Conservation (phyloP, 1,139 yeast genomes). For the Kodamaea ohmeri region DNA sequence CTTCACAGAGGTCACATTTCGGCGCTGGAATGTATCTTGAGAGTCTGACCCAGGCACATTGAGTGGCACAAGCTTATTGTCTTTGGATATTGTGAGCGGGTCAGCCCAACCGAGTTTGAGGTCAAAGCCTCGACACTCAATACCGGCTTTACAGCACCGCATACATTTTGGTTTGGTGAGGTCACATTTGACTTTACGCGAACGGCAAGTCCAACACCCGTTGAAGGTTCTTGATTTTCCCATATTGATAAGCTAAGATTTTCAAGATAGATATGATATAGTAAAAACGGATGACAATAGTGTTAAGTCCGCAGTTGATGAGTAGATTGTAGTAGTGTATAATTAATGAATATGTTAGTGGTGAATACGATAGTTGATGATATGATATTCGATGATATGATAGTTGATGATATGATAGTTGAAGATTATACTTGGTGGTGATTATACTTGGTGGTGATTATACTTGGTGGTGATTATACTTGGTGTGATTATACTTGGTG, state of each 20-base stretch:
- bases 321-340: no score
- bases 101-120: constrained; percentile 43
- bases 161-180: constrained; percentile 39
- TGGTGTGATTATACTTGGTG: no score
- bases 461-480: no score
- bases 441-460: no score
- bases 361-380: no score
- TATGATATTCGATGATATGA: no score
- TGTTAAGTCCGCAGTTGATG: no score
- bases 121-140: constrained; percentile 42
- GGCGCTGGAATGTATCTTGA: constrained; percentile 31
- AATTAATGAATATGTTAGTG: no score
- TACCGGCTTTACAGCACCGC: constrained; percentile 41
- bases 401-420: no score
- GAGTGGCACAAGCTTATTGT: constrained; percentile 22
- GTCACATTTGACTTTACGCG: constrained; percentile 52
- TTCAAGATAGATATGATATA: no score
- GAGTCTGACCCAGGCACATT: constrained; percentile 19
- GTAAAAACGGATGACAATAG: no score
- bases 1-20: constrained; percentile 35
- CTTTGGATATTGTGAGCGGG: constrained; percentile 26
- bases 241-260: background rate
- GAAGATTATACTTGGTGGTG: no score
- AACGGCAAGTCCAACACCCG: constrained; percentile 56
- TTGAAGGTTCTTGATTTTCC: constrained; percentile 29